Evolutionary conservation across 495 filamentous ascomycete genomes (phyloP).

Genomic region (Annulohypoxylon bovei): DNA sequence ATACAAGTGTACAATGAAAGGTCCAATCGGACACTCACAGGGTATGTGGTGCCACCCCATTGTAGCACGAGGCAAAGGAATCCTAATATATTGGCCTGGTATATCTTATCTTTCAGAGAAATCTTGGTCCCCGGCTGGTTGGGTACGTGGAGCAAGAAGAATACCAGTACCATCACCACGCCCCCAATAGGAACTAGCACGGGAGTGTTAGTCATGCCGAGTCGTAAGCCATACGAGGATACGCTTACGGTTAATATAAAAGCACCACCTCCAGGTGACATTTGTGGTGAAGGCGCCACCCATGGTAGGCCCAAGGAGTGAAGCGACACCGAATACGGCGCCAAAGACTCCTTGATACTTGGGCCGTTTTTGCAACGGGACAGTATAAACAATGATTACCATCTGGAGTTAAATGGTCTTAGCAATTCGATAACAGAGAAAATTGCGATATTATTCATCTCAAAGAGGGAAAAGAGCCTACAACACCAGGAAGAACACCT

Average conservation of each 20-base stretch:
- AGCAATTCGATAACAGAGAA: not conserved
- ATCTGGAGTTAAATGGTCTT: not conserved
- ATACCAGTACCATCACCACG: conserved; percentile 52
- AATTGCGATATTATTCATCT: not conserved
- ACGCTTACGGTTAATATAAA: conserved; percentile 54
- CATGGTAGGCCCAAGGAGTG: conserved; percentile 52
- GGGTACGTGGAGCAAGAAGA: conserved; percentile 65
- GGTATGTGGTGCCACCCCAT: conserved; percentile 56
- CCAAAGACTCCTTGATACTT: conserved; percentile 58
- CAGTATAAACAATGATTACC: conserved; percentile 55
- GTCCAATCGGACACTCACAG: not conserved
- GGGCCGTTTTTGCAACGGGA: conserved; percentile 57
- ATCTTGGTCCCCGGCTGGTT: not conserved
- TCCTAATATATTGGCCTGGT: conserved; percentile 23
- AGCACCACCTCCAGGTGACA: conserved; percentile 62
- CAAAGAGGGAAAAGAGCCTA: conserved; percentile 14
- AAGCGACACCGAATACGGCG: conserved; percentile 55
- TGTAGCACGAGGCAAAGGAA: conserved; percentile 57
- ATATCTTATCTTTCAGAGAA: conserved; percentile 44
- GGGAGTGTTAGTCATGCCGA: not conserved
- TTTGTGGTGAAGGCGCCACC: conserved; percentile 63
- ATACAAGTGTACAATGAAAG: not conserved
- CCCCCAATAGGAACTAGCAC: conserved; percentile 52
- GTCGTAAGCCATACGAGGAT: not conserved
- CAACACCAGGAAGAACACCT: conserved; percentile 52